Conservation (phyloP, 306 rosid genomes). For the Quercus wislizeni region DNA sequence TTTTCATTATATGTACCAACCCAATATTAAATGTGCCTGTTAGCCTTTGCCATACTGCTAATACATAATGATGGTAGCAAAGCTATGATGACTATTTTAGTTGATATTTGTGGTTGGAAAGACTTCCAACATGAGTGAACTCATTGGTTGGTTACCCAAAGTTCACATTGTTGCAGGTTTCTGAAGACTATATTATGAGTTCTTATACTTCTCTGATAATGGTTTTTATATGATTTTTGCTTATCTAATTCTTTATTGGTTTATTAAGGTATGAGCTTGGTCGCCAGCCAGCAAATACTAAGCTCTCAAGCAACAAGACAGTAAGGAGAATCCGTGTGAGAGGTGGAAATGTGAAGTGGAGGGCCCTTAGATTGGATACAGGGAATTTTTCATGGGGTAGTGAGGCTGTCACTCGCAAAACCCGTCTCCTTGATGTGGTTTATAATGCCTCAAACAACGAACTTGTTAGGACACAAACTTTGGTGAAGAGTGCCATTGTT, state of each 20-base stretch:
- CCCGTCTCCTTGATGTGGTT: slow-evolving; percentile 52
- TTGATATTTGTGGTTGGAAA: too few relatives aligned
- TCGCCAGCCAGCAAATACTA: slow-evolving; percentile 55
- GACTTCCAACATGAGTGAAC: too few relatives aligned
- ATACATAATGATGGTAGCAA: too few relatives aligned
- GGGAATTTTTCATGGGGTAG: slow-evolving; percentile 60
- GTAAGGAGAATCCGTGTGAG: slow-evolving; percentile 50
- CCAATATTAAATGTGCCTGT: too few relatives aligned
- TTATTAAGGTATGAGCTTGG: slow-evolving; percentile 53
- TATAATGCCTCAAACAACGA: slow-evolving; percentile 63
- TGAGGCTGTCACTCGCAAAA: slow-evolving; percentile 52
- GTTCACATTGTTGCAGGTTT: neutral
- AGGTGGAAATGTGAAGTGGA: slow-evolving; percentile 64
- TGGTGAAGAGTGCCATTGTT: slow-evolving; percentile 54
- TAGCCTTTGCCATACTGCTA: accelerated
- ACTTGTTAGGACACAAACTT: slow-evolving; percentile 56
- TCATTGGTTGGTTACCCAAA: neutral
- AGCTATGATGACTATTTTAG: too few relatives aligned
- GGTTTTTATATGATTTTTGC: neutral
- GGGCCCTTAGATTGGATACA: slow-evolving; percentile 56
- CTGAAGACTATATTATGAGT: neutral
- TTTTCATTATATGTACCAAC: too few relatives aligned
- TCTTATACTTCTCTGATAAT: neutral
- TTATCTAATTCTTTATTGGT: neutral
- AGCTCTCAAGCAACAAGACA: slow-evolving; percentile 55